Percentiles rank a stretch among this genome's conserved stretches.
These are phyloP conservation scores for Diaporthe sp. DNA, from an alignment of 2,329 filamentous ascomycete species.

Conservation along the genomic window DNA sequence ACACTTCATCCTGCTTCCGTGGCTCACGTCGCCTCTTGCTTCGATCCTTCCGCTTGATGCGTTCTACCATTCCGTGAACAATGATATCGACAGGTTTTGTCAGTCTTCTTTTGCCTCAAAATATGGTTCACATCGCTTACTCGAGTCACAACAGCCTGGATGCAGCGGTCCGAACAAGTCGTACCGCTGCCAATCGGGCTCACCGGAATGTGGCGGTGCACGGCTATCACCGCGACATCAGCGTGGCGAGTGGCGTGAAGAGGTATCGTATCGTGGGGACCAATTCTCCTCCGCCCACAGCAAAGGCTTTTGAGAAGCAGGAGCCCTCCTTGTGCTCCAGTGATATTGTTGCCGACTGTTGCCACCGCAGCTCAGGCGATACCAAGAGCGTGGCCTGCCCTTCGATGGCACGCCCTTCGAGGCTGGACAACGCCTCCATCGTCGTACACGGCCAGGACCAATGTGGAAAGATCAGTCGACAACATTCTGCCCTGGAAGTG, in stretches of 20 bases:
- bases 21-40: too few relatives aligned
- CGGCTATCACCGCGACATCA: not conserved
- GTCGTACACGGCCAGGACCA: not conserved
- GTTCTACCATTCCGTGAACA: not conserved
- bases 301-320: not conserved
- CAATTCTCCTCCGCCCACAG: too few relatives aligned
- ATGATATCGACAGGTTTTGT: not conserved
- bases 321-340: not conserved
- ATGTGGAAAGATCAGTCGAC: not conserved
- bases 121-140: not conserved
- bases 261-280: not conserved
- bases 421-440: not conserved
- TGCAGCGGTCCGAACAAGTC: not conserved
- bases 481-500: not conserved
- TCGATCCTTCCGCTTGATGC: too few relatives aligned
- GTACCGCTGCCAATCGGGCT: conserved; percentile 2
- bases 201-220: not conserved
- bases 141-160: not conserved
- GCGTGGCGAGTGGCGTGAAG: not conserved
- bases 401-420: not conserved
- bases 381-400: not conserved
- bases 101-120: not conserved
- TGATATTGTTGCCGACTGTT: not conserved
- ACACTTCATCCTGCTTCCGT: not conserved
- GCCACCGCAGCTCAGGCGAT: not conserved